phyloP scores from a whole-genome alignment of 768 basidiomycete species.

The Pulveroboletus ravenelii region DNA sequence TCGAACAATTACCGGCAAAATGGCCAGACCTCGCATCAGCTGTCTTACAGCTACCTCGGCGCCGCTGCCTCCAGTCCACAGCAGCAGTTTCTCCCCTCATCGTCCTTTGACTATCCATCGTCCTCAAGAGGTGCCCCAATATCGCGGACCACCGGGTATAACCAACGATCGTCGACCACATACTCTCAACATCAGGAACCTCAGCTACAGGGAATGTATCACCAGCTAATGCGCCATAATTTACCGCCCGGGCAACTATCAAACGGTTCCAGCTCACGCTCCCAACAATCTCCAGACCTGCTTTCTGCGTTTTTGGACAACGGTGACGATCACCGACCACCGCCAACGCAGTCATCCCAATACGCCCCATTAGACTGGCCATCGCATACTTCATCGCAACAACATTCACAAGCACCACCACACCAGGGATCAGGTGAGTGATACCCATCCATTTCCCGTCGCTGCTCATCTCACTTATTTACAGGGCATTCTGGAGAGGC shows the following conservation, averaged over 20 bases:
- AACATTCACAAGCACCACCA: constrained; percentile 15
- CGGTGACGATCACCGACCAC: constrained; percentile 24
- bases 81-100: constrained; percentile 21
- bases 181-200: constrained; percentile 29
- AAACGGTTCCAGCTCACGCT: constrained; percentile 15
- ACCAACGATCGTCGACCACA: constrained; percentile 19
- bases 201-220: constrained; percentile 30
- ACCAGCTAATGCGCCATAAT: constrained; percentile 29
- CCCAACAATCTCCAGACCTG: constrained; percentile 25
- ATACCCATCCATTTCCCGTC: neutral
- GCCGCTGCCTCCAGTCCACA: constrained; percentile 15
- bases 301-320: constrained; percentile 30
- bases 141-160: constrained; percentile 24
- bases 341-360: constrained; percentile 21
- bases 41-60: constrained; percentile 24
- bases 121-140: constrained; percentile 23
- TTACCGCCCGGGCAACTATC: constrained; percentile 16
- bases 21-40: constrained; percentile 25
- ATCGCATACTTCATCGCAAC: constrained; percentile 27
- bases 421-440: constrained; percentile 26
- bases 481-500: constrained; percentile 29
- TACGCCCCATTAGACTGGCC: constrained; percentile 32
- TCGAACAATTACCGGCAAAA: constrained; percentile 27
- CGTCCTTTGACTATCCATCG: constrained; percentile 28
- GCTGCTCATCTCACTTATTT: neutral